A percentile compares a stretch with the other conserved stretches of the same genome.
phyloP scores from a whole-genome alignment of 352 stramenopile genomes.

The Phytopythium delawarense region DNA sequence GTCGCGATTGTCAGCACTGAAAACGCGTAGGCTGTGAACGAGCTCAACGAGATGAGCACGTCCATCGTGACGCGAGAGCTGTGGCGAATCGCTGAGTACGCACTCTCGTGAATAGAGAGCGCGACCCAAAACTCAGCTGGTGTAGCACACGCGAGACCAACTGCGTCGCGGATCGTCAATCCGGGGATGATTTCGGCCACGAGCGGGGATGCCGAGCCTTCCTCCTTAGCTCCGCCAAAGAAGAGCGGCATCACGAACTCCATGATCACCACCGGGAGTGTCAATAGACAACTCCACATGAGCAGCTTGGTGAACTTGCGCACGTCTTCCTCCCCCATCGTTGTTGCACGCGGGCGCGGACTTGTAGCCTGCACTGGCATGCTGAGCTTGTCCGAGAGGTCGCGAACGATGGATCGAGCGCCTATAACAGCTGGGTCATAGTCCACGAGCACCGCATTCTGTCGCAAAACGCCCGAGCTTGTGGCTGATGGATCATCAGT shows the following conservation, averaged over 20 bases:
- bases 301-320: slow-evolving; percentile 42
- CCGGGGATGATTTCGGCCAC: slow-evolving; percentile 26
- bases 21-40: slow-evolving; percentile 64
- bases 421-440: slow-evolving; percentile 42
- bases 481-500: slow-evolving; percentile 13
- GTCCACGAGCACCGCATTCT: slow-evolving; percentile 28
- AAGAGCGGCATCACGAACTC: slow-evolving; percentile 52
- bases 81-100: slow-evolving; percentile 53
- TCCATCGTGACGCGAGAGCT: slow-evolving; percentile 70
- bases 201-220: slow-evolving; percentile 9
- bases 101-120: slow-evolving; percentile 68
- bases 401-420: slow-evolving; percentile 32
- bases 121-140: slow-evolving; percentile 59
- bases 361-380: slow-evolving; percentile 48
- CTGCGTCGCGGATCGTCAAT: slow-evolving; percentile 42
- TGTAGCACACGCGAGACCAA: slow-evolving; percentile 62
- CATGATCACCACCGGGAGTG: slow-evolving; percentile 47
- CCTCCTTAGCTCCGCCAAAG: slow-evolving; percentile 17
- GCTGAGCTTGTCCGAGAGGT: slow-evolving; percentile 34
- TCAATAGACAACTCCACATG: slow-evolving; percentile 49
- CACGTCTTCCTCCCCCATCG: slow-evolving; percentile 33
- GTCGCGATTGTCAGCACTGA: slow-evolving; percentile 35
- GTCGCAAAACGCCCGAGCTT: neutral
- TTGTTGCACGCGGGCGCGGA: slow-evolving; percentile 33
- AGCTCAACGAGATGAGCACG: slow-evolving; percentile 71